These are phyloP conservation scores for Picochlorum costavermella DNA, from an alignment of 139 green algal genomes.

Conservation along the genomic window DNA sequence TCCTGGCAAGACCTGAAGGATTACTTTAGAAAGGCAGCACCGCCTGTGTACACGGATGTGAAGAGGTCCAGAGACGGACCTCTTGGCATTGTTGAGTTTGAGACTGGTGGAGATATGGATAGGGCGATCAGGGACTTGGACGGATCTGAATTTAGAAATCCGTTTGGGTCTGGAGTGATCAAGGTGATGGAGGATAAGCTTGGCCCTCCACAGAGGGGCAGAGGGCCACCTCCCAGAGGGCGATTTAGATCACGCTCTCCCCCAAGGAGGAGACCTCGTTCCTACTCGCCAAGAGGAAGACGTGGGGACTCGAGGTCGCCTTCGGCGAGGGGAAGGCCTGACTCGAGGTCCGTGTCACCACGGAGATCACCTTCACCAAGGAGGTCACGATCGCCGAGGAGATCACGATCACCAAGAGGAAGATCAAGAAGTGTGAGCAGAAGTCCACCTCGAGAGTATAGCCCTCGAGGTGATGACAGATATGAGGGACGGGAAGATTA, in stretches of 20 bases:
- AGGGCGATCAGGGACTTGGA: constrained; percentile 54
- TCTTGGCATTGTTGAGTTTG: constrained; percentile 59
- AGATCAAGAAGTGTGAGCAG: constrained; percentile 3
- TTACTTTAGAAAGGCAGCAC: constrained; percentile 51
- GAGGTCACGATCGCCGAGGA: background rate
- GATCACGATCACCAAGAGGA: background rate
- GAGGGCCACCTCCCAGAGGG: background rate
- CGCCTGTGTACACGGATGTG: constrained; percentile 65
- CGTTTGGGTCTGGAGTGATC: constrained; percentile 56
- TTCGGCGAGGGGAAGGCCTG: background rate
- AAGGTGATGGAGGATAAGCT: constrained; percentile 23
- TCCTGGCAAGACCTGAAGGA: constrained; percentile 96
- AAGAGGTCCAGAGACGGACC: constrained; percentile 36
- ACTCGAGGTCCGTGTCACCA: background rate
- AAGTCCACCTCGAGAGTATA: background rate
- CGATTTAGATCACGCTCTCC: background rate
- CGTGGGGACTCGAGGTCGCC: constrained; percentile 1
- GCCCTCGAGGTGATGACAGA: background rate
- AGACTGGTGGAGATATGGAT: constrained; percentile 44
- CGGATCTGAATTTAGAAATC: constrained; percentile 80
- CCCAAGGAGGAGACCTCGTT: background rate
- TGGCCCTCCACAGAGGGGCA: background rate
- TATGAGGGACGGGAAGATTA: background rate
- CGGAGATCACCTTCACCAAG: background rate
- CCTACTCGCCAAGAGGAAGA: background rate